A percentile compares a stretch with the other conserved stretches of the same genome.
phyloP scores from a whole-genome alignment of 306 rosid species.

The Acacia crassicarpa region DNA sequence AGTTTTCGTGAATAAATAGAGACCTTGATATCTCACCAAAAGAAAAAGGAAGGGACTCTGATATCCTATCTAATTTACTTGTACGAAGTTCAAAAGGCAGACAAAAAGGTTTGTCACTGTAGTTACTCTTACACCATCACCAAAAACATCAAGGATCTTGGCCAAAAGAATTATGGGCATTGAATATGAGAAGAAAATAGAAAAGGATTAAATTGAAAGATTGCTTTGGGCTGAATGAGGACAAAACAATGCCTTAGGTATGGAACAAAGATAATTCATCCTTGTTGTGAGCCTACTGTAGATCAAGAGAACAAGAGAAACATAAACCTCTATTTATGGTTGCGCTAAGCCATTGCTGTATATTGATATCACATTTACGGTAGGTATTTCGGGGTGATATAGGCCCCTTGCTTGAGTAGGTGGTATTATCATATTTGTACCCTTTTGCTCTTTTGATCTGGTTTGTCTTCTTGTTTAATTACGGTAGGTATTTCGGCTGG shows the following conservation, averaged over 20 bases:
- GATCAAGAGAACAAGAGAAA: background rate
- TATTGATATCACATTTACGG: background rate
- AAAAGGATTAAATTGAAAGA: background rate
- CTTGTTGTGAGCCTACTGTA: background rate
- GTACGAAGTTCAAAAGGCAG: background rate
- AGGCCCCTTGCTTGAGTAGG: background rate
- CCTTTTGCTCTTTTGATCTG: slow-evolving; percentile 9
- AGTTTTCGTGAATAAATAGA: background rate
- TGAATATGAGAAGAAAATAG: background rate
- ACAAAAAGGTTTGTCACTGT: background rate
- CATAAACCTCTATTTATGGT: background rate
- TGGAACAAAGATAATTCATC: background rate
- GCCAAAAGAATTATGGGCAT: background rate
- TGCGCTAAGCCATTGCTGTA: slow-evolving; percentile 1
- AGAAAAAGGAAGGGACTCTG: background rate
- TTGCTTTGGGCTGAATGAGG: background rate
- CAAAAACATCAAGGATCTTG: background rate
- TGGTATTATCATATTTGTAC: slow-evolving; percentile 19
- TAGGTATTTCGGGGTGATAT: slow-evolving; percentile 1
- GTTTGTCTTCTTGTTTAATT: slow-evolving; percentile 24
- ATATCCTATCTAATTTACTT: background rate
- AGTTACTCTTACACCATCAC: background rate
- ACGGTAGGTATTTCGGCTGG: too few relatives aligned
- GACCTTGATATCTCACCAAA: background rate
- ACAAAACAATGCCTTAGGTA: background rate